Evolutionary conservation across 768 basidiomycete genomes (phyloP), one percentile per base, ranked within the genome.

Genomic region (Leccinum broughii): DNA sequence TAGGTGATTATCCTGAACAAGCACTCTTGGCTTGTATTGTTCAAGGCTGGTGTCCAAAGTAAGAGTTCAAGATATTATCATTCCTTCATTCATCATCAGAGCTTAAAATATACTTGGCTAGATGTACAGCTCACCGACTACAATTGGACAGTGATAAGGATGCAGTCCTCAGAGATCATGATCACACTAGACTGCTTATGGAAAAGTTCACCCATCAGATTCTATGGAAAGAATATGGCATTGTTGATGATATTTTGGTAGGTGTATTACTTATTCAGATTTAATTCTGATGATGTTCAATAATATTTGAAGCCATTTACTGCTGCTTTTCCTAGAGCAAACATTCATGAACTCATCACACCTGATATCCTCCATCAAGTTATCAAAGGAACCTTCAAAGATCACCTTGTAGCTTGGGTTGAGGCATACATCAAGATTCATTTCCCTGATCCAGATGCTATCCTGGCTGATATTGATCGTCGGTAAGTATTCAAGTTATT

Each of bases 1-100:
- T 80, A 61, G 76, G 75, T 0, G 74, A 80, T 54, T 79, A 80
- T 54, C 76, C 74, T 0, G 76, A 80, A 57, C 77, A 79, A 57
- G 34, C 11, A 34, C 34, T 72, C 63, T 1, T 57, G 75, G 2
- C 3, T 57, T 35, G 52, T 3, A 30, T 61, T 6, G 52, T 61
- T 6, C 60, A 57, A 11, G 52, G 56, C 15, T 61, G 60, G 51
- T 61, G 59, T 49, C 8, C 48, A 49, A 17, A 22, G 48, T 49
- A 24, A 24, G 48, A 20, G 7, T 17, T 46, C 6, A 1, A 20
- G 4, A 20, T 44, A 14, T 35, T 35, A 35, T 2, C 35, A 35
- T 34, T 13, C 5, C 34, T 34, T 44, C 17, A 3, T n/a, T 15
- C 15, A 15, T 44, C 14, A 13, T 34, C 34, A 34, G 11, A 34